A percentile compares a stretch with the other conserved stretches of the same genome.
phyloP scores from a whole-genome alignment of 768 basidiomycete species.

The Termitomyces bulborhizus region DNA sequence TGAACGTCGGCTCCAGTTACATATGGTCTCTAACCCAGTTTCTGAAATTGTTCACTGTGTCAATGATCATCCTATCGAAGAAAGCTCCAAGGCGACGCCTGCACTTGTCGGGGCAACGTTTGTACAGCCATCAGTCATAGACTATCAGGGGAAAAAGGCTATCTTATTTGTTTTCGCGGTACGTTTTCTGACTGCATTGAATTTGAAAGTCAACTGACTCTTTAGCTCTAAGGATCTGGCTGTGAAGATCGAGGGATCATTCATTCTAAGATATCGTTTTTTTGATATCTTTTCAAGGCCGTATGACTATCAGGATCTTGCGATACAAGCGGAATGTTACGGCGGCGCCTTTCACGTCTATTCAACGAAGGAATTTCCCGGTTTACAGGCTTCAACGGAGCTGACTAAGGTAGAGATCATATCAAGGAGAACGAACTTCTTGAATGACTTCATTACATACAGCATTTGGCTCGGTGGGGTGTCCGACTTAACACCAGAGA shows the following conservation, averaged over 20 bases:
- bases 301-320: constrained; percentile 23
- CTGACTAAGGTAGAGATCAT: constrained; percentile 48
- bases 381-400: constrained; percentile 58
- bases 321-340: constrained; percentile 58
- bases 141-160: constrained; percentile 49
- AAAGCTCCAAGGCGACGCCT: constrained; percentile 45
- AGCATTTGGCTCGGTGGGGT: constrained; percentile 52
- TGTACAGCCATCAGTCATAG: constrained; percentile 47
- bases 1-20: constrained; percentile 3
- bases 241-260: constrained; percentile 61
- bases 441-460: constrained; percentile 13
- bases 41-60: constrained; percentile 34
- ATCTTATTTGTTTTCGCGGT: constrained; percentile 65
- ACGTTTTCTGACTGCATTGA: constrained; percentile 14
- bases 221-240: constrained; percentile 52
- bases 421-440: background rate
- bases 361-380: constrained; percentile 69
- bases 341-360: constrained; percentile 61
- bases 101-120: constrained; percentile 58
- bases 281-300: constrained; percentile 53
- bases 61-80: constrained; percentile 34
- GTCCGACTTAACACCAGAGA: constrained; percentile 56
- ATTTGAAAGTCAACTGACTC: background rate
- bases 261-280: constrained; percentile 58
- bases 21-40: constrained; percentile 9